phyloP scores from a whole-genome alignment of 495 filamentous ascomycete species.

The Lophiotrema nucula region DNA sequence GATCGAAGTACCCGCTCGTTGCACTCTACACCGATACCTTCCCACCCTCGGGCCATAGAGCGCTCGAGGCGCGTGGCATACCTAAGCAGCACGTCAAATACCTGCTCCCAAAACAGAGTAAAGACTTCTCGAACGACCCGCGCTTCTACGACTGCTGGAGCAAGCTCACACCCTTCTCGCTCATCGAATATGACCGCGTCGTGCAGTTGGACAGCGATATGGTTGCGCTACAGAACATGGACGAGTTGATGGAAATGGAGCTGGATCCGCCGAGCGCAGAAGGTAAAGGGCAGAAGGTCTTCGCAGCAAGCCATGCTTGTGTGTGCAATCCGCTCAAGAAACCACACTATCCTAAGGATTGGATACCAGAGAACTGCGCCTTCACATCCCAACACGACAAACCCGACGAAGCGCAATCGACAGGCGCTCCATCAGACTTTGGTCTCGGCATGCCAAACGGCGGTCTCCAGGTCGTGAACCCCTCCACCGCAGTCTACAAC shows the following conservation, averaged over 20 bases:
- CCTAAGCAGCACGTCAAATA: slow-evolving; percentile 60
- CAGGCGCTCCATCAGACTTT: slow-evolving; percentile 50
- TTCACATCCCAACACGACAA: slow-evolving; percentile 66
- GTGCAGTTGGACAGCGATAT: slow-evolving; percentile 85
- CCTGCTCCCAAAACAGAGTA: slow-evolving; percentile 57
- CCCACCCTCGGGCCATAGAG: slow-evolving; percentile 58
- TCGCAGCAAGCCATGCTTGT: slow-evolving; percentile 75
- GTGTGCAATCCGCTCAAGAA: slow-evolving; percentile 76
- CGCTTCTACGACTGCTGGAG: slow-evolving; percentile 83
- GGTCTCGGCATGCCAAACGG: slow-evolving; percentile 70
- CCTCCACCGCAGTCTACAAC: slow-evolving; percentile 54
- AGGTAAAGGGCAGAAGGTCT: slow-evolving; percentile 59
- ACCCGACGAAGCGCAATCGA: slow-evolving; percentile 57
- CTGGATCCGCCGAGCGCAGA: slow-evolving; percentile 56
- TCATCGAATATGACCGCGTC: slow-evolving; percentile 68
- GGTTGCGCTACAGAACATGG: slow-evolving; percentile 75
- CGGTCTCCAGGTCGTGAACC: slow-evolving; percentile 71
- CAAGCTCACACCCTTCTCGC: slow-evolving; percentile 74
- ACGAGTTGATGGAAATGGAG: slow-evolving; percentile 75
- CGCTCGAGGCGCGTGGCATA: slow-evolving; percentile 64
- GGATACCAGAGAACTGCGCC: slow-evolving; percentile 72
- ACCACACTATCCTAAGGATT: slow-evolving; percentile 70
- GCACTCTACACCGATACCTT: slow-evolving; percentile 74
- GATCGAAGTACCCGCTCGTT: slow-evolving; percentile 68
- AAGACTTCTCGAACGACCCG: slow-evolving; percentile 62